A percentile compares a stretch with the other conserved stretches of the same genome.
phyloP scores from a whole-genome alignment of 129 eudicot species.

The Lonicera japonica region DNA sequence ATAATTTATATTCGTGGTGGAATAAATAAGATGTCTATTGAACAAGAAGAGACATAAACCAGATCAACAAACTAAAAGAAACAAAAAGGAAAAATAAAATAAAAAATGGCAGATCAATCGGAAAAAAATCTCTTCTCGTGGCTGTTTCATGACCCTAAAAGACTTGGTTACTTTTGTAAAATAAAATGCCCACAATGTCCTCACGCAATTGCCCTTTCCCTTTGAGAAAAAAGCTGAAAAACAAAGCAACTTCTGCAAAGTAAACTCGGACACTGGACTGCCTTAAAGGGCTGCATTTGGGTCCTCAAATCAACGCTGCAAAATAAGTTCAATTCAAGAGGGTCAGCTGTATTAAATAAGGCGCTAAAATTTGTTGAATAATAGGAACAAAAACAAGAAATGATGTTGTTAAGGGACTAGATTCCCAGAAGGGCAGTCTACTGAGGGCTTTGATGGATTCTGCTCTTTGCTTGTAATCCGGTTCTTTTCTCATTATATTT shows the following conservation, averaged over 20 bases:
- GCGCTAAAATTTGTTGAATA: background rate
- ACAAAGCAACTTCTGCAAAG: background rate
- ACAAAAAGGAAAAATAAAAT: too few species aligned
- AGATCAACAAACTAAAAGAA: constrained; percentile 4
- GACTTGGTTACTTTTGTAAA: too few species aligned
- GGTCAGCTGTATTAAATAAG: background rate
- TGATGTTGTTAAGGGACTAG: too few species aligned
- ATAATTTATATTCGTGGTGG: background rate
- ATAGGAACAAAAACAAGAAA: background rate
- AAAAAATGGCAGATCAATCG: constrained; percentile 4
- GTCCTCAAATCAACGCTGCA: constrained; percentile 5
- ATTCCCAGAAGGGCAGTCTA: too few species aligned
- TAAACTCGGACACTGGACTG: background rate
- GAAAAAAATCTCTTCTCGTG: background rate
- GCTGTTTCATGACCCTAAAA: background rate
- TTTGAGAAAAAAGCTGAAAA: background rate
- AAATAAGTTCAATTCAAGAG: background rate
- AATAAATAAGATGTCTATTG: background rate
- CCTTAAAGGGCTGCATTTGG: constrained; percentile 5
- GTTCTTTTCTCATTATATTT: too few species aligned
- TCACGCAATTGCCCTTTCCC: constrained; percentile 1
- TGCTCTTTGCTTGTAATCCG: too few species aligned
- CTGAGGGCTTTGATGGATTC: too few species aligned
- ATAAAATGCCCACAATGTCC: background rate
- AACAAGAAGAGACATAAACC: background rate